Evolutionary conservation across 352 stramenopile species (phyloP).

Genomic region (Phytophthora citricola): DNA sequence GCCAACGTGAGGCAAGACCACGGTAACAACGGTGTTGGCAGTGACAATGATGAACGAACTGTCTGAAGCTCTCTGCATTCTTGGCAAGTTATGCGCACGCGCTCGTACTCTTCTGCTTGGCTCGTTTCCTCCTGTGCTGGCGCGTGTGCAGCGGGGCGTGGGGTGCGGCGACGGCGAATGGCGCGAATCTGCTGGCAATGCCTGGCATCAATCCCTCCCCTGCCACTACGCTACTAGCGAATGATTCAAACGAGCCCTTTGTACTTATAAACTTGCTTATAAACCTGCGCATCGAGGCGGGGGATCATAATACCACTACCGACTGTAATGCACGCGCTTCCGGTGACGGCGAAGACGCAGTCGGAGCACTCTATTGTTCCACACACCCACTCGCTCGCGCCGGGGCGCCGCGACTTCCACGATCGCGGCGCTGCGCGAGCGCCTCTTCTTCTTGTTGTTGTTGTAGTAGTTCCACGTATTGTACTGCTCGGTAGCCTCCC

Average conservation of each 20-base stretch:
- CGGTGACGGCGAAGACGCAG: conserved; percentile 42
- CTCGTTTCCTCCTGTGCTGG: conserved; percentile 26
- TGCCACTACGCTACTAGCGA: conserved; percentile 24
- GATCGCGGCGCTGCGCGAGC: conserved; percentile 35
- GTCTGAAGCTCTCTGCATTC: conserved; percentile 41
- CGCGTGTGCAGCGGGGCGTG: conserved; percentile 8
- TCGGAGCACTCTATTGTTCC: conserved; percentile 47
- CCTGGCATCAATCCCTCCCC: conserved; percentile 10
- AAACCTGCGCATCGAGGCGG: conserved; percentile 47
- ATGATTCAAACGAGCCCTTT: conserved; percentile 46
- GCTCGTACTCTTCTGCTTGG: conserved; percentile 39
- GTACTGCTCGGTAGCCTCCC: conserved; percentile 47
- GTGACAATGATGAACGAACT: conserved; percentile 16
- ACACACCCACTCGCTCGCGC: conserved; percentile 37
- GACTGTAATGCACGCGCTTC: conserved; percentile 51
- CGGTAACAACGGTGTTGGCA: not conserved
- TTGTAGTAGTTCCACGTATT: conserved; percentile 53
- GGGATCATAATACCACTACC: conserved; percentile 50
- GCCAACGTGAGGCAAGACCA: conserved; percentile 4
- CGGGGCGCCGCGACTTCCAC: conserved; percentile 32
- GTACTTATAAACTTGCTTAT: conserved; percentile 61
- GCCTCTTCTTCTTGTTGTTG: conserved; percentile 33
- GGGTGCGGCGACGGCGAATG: not conserved
- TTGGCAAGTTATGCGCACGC: conserved; percentile 41
- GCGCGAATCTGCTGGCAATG: not conserved